A percentile compares a stretch with the other conserved stretches of the same genome.
These are phyloP conservation scores for Eucalyptus erythrocorys DNA, from an alignment of 345 rosid species.

Conservation along the genomic window DNA sequence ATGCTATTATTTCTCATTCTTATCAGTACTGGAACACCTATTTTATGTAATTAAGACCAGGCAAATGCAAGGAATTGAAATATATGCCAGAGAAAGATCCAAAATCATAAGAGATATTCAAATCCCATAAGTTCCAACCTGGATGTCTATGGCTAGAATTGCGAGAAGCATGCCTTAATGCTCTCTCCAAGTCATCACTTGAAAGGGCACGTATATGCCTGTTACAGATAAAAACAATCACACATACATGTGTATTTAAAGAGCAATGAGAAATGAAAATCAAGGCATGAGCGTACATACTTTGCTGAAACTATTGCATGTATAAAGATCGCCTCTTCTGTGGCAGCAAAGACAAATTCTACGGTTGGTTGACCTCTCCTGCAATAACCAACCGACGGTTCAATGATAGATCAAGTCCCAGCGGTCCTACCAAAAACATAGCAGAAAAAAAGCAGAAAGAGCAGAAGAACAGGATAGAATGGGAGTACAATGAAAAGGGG, in stretches of 20 bases:
- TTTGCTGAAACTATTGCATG: conserved; percentile 87
- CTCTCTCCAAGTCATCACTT: conserved; percentile 60
- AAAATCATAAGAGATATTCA: not conserved
- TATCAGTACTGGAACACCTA: not conserved
- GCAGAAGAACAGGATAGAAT: not conserved
- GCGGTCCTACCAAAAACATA: not conserved
- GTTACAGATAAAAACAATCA: not conserved
- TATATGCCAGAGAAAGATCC: not conserved
- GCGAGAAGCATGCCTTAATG: conserved; percentile 41
- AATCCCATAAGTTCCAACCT: conserved; percentile 35
- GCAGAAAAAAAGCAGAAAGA: not conserved
- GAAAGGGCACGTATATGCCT: conserved; percentile 87
- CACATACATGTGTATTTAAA: not conserved
- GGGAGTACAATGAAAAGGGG: not conserved
- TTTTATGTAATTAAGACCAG: not conserved
- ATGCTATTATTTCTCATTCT: not conserved
- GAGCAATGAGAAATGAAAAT: not conserved
- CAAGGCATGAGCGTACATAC: conserved; percentile 4
- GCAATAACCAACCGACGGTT: not conserved
- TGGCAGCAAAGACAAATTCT: conserved; percentile 93
- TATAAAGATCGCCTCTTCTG: conserved; percentile 85
- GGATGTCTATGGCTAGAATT: conserved; percentile 60
- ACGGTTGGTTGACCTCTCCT: conserved; percentile 88
- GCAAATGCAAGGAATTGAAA: not conserved
- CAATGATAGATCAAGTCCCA: not conserved